Evolutionary conservation across 1,284 basidiomycete genomes (phyloP), one percentile per base, ranked within the genome.

Genomic region (Cystobasidium pallidum): DNA sequence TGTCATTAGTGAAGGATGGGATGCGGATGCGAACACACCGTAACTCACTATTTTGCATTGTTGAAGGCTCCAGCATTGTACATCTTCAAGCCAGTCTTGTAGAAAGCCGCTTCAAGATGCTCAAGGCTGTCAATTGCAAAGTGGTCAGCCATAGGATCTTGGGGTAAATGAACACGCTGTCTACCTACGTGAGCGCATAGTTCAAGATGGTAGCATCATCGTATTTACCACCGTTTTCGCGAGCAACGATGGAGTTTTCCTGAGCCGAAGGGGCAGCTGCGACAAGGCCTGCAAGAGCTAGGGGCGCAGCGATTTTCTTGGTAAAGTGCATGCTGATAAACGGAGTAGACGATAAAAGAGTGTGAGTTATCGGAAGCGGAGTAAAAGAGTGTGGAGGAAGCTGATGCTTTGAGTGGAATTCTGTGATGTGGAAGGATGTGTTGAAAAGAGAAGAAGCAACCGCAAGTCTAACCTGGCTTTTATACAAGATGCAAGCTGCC

Each of bases 21-120:
- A n/a, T 43, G 28, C 21, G 36, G 55, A 17, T 47, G 17, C 7
- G 21, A 24, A 34, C 4, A 11, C 49, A 34, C 32, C 15, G 47
- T 24, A 30, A 62, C 43, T n/a, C 64, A 43, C 24, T 79, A 84
- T 2, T 87, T 88, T 10, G 86, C 86, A 7, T 81, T 75, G 49
- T 75, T 77, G 80, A 90, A 90, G 45, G 83, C 86, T 19, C 79
- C 71, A 24, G 81, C 80, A 73, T 80, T 79, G 81, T 82, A 87
- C 68, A 83, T 83, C 0, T 76, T 74, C 13, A 88, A 83, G 1
- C 81, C 85, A 72, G 70, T 76, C 24, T 63, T 76, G 79, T 84
- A 91, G 83, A 90, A 90, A 26, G 84, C 81, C 79, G 84, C 84
- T 80, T 90, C 87, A 74, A 91, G 83, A 78, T 89, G 85, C 81